Evolutionary conservation across 129 eudicot species (phyloP), one percentile per base, ranked within the genome.

Genomic region (Flaveria brownii): DNA sequence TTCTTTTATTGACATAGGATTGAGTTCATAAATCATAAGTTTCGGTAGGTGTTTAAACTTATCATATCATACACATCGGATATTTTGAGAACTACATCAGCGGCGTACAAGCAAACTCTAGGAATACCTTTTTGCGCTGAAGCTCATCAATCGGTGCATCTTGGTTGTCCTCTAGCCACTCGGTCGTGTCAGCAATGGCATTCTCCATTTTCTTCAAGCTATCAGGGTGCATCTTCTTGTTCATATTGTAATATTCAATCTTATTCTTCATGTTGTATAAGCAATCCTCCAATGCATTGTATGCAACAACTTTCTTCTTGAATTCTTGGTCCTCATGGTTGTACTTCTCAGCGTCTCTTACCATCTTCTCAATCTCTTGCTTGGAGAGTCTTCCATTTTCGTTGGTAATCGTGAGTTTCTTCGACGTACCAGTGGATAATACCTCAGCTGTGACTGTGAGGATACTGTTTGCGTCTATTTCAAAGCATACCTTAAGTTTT

Each of bases 401-500:
- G 2, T 78, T 78, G 9, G 20, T 60, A 33, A 78, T 78, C 0
- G 12, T 45, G 22, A 78, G 70, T 18, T 71, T 47, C 14, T 70
- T 17, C 1, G 50, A 70, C 50, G 25, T 16, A 33, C 77, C 77
- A 1, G 71, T 41, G 6, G 82, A 69, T 71, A 41, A 13, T 60
- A 43, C 49, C 82, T 71, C 46, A 1, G 82, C 30, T 13, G 82
- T 70, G 13, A 78, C 82, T 25, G 71, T 78, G 42, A 78, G 72
- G 55, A 79, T 71, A 30, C 78, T 65, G 1, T 72, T 41, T 25
- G 56, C 56, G 63, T 79, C 78, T 25, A 79, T 46, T 3, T 79
- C 73, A 28, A 71, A 78, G 82, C 71, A 17, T 11, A 2, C 55
- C 0, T 1, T 4, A 25, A 78, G 8, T 22, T 0, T 13, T 1